Conservation (phyloP, 1,139 yeast species). For the Blastobotrys niveus region DNA sequence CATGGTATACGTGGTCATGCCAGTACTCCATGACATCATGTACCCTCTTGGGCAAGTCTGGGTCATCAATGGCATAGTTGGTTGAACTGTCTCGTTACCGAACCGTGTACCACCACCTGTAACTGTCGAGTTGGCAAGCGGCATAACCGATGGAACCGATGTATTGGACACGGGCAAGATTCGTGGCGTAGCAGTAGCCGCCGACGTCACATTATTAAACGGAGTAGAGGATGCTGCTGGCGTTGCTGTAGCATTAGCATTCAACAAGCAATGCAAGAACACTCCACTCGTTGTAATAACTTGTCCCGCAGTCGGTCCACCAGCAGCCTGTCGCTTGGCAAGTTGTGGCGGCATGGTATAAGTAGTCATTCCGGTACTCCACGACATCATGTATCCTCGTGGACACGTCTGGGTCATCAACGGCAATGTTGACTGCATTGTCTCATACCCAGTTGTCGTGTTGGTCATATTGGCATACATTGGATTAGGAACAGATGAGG, state of each 20-base stretch:
- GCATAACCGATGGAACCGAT: conserved; percentile 13
- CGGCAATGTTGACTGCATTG: neutral
- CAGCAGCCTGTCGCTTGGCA: conserved; percentile 1
- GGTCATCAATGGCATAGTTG: neutral
- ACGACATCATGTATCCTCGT: conserved; percentile 5
- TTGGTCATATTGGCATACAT: neutral
- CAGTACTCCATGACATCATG: conserved; percentile 3
- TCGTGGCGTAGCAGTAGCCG: conserved; percentile 2
- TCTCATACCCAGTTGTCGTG: neutral
- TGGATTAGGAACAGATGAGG: neutral
- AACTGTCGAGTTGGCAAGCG: neutral
- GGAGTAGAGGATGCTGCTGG: conserved; percentile 1
- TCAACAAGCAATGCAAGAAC: neutral
- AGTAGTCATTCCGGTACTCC: neutral
- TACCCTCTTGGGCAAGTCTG: conserved; percentile 8
- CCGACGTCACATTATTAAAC: neutral
- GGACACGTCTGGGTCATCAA: conserved; percentile 5
- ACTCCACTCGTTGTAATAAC: neutral
- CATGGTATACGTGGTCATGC: neutral
- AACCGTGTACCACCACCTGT: conserved; percentile 6
- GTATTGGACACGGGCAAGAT: neutral
- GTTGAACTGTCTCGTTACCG: neutral
- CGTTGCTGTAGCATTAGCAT: neutral
- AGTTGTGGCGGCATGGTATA: neutral
- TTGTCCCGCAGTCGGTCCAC: neutral